Base-by-base conservation (phyloP, 257 asterid species). In the Cruciata laevipes region DNA sequence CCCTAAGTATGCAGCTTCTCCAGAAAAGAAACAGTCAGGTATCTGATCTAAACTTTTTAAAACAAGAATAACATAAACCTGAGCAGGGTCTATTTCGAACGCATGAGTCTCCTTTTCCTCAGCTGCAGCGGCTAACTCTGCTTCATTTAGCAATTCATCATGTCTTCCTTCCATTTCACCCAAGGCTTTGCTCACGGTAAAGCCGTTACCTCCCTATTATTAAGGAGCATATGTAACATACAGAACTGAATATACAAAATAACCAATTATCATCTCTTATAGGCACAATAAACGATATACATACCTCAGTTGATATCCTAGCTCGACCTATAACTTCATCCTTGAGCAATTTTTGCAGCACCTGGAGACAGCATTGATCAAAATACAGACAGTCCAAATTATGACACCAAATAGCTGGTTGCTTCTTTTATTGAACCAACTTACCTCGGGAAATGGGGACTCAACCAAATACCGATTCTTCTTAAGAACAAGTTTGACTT, bases 21-120 rank as follows among this genome's bases (percentile, higher is more conserved):
- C n/a, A n/a, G n/a, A n/a, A n/a, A n/a, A n/a, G n/a, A n/a, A n/a
- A n/a, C n/a, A n/a, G n/a, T n/a, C n/a, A n/a, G n/a, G n/a, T n/a
- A n/a, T n/a, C n/a, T n/a, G n/a, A n/a, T n/a, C n/a, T n/a, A n/a
- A n/a, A n/a, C n/a, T n/a, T n/a, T n/a, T n/a, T n/a, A n/a, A n/a
- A n/a, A n/a, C n/a, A n/a, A n/a, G n/a, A n/a, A n/a, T n/a, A n/a
- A n/a, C n/a, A n/a, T n/a, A n/a, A n/a, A n/a, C n/a, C n/a, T n/a
- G n/a, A n/a, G n/a, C n/a, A n/a, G n/a, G n/a, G n/a, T n/a, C n/a
- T n/a, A n/a, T n/a, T n/a, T n/a, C n/a, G n/a, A n/a, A n/a, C n/a
- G n/a, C n/a, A n/a, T n/a, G n/a, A n/a, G n/a, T n/a, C n/a, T 90
- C 99, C 82, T 85, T 94, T 81, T 94, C 97, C 87, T 88, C 97